These are phyloP conservation scores for Colletotrichum scovillei DNA, from an alignment of 2,329 filamentous ascomycete genomes.

Conservation along the genomic window DNA sequence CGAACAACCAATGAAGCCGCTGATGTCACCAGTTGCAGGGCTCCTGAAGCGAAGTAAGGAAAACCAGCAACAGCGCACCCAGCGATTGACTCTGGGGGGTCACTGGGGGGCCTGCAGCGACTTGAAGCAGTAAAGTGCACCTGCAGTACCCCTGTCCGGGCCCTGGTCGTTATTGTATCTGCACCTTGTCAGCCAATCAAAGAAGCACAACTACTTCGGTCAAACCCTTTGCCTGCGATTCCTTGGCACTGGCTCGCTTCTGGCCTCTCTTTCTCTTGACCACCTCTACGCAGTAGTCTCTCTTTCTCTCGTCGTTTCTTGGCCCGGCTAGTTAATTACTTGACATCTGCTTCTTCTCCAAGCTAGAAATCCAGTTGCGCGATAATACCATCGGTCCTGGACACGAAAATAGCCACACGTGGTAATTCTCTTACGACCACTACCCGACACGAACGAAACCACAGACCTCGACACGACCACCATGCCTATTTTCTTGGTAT, in stretches of 20 bases:
- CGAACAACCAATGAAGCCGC: conserved; percentile 46
- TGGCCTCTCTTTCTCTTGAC: background rate
- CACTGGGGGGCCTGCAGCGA: conserved; percentile 15
- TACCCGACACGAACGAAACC: background rate
- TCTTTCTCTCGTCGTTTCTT: background rate
- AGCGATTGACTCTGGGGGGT: conserved; percentile 15
- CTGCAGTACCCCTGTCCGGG: conserved; percentile 15
- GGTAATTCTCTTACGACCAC: background rate
- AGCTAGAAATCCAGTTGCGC: background rate
- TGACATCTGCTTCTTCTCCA: background rate
- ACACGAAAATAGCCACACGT: background rate
- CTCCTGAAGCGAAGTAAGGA: background rate
- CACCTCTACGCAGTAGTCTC: background rate
- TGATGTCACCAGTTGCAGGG: conserved; percentile 46
- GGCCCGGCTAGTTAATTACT: background rate
- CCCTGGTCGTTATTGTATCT: conserved; percentile 15
- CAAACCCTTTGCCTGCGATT: conserved; percentile 13
- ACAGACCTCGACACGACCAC: background rate
- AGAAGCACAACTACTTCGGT: conserved; percentile 1
- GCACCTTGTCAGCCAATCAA: conserved; percentile 27
- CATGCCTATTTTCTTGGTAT: conserved; percentile 5
- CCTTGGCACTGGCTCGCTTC: conserved; percentile 6
- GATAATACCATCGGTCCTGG: background rate
- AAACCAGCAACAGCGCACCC: background rate
- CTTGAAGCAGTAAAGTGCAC: conserved; percentile 11